Conservation (phyloP, 306 rosid genomes). For the Arachis stenosperma region DNA sequence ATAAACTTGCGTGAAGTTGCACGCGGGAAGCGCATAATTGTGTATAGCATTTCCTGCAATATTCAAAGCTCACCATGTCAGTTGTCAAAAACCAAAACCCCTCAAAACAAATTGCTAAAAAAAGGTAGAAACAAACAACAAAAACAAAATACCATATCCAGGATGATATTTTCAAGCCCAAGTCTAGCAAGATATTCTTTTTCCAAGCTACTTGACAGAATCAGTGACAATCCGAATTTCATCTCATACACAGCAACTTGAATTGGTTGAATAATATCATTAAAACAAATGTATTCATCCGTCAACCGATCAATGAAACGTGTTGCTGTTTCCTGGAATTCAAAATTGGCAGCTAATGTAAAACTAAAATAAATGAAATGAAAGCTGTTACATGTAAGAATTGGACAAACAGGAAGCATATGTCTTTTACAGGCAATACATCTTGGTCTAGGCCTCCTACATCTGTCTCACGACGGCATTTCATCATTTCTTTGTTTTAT, state of each 20-base stretch:
- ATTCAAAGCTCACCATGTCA: constrained; percentile 38
- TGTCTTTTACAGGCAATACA: background rate
- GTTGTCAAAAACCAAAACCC: constrained; percentile 8
- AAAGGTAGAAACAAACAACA: constrained; percentile 27
- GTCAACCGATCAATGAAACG: constrained; percentile 67
- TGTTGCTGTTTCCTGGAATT: constrained; percentile 65
- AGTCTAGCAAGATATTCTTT: constrained; percentile 43
- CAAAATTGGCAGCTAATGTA: constrained; percentile 25
- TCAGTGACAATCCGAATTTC: constrained; percentile 77
- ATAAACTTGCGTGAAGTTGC: constrained; percentile 50
- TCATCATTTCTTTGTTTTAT: background rate
- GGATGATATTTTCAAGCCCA: constrained; percentile 47
- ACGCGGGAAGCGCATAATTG: constrained; percentile 78
- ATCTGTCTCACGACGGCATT: background rate
- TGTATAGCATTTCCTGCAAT: constrained; percentile 65
- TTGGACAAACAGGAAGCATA: background rate
- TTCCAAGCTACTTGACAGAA: constrained; percentile 56
- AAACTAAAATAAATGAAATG: background rate
- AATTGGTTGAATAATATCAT: constrained; percentile 83
- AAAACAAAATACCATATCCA: constrained; percentile 55
- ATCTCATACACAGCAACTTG: constrained; percentile 92
- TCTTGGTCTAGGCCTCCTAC: background rate
- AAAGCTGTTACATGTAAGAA: background rate
- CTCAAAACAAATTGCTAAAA: background rate
- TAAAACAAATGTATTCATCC: constrained; percentile 53